Evolutionary conservation across 2,329 filamentous ascomycete species (phyloP), one percentile per base, ranked within the genome.

Genomic region (Cladophialophora carrionii): DNA sequence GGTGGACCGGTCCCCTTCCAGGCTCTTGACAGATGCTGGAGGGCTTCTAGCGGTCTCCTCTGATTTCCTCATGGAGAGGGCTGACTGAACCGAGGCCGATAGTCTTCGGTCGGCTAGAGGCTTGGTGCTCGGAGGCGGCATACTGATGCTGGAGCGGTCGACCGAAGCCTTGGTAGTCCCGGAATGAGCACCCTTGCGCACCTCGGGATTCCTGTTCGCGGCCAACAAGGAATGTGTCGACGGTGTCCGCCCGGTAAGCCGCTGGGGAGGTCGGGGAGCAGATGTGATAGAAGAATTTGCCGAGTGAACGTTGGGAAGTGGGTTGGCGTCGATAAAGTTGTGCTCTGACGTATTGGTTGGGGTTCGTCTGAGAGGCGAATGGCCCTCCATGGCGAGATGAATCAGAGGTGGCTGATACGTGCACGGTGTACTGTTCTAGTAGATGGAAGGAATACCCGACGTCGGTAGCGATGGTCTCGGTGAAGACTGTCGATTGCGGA

Each of bases 91-190:
- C 3, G 71, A 71, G 37, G 61, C 55, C 24, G 71, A 72, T 12
- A 71, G 57, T 17, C 70, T 64, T 64, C 68, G 65, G 46, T 73
- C 70, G 24, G 55, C 62, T 12, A 62, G 65, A n/a, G 73, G 69
- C 53, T 74, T 74, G 67, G 76, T 74, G 26, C 78, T 74, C 32
- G 83, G 81, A 63, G 86, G 83, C 46, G 87, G 86, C 84, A 90
- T 88, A 69, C 85, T 88, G 66, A 88, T 81, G 75, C 82, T 88
- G 63, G 87, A 82, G 73, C 83, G 82, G 64, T 87, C 85, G 68
- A 84, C 82, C 74, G 85, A 82, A 68, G 81, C 80, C 62, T 83
- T 82, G 66, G 83, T 84, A 32, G 83, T 84, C 68, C 85, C 84
- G 37, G 87, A 81, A 72, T 89, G 86, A 63, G 83, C 83, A 75